Evolutionary conservation across 1,284 basidiomycete species (phyloP).

Genomic region (Rhodotorula sp.): DNA sequence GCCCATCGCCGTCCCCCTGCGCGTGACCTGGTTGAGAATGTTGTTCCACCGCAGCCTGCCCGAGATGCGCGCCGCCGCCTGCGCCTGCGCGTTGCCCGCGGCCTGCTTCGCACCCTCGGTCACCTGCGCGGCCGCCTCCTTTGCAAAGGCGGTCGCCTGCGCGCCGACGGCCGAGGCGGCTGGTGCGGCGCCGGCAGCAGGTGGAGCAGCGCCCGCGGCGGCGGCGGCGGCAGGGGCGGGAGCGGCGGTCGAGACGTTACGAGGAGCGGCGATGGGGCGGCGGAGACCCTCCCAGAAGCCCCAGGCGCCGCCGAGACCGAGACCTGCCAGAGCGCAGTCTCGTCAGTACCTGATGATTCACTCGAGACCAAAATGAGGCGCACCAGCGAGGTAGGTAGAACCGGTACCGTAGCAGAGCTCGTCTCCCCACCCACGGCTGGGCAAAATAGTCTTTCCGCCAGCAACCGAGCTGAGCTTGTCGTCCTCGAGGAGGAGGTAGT

Average conservation of each 20-base stretch:
- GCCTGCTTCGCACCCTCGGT: slow-evolving; percentile 13
- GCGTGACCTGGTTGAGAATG: slow-evolving; percentile 91
- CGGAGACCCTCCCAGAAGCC: slow-evolving; percentile 91
- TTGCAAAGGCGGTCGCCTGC: slow-evolving; percentile 40
- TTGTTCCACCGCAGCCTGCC: slow-evolving; percentile 88
- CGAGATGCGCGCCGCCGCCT: slow-evolving; percentile 30
- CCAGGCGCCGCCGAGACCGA: slow-evolving; percentile 90
- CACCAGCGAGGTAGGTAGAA: slow-evolving; percentile 94
- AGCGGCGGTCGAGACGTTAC: slow-evolving; percentile 22
- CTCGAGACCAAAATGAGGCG: background rate
- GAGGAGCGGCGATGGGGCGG: slow-evolving; percentile 49
- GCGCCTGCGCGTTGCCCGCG: slow-evolving; percentile 13
- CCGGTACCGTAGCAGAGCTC: slow-evolving; percentile 99
- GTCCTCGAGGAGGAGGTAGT: slow-evolving; percentile 89
- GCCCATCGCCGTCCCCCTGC: slow-evolving; percentile 95
- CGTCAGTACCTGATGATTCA: no score
- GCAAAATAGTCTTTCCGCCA: slow-evolving; percentile 80
- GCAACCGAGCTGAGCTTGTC: slow-evolving; percentile 85
- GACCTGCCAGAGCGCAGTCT: slow-evolving; percentile 59
- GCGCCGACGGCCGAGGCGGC: slow-evolving; percentile 35
- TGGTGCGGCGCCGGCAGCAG: slow-evolving; percentile 32
- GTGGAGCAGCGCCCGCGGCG: slow-evolving; percentile 20
- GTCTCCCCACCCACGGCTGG: slow-evolving; percentile 96
- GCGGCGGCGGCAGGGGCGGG: slow-evolving; percentile 19
- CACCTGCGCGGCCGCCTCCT: slow-evolving; percentile 19